Evolutionary conservation across 331 rosid species (phyloP).

Genomic region (Pyrus hybrid): DNA sequence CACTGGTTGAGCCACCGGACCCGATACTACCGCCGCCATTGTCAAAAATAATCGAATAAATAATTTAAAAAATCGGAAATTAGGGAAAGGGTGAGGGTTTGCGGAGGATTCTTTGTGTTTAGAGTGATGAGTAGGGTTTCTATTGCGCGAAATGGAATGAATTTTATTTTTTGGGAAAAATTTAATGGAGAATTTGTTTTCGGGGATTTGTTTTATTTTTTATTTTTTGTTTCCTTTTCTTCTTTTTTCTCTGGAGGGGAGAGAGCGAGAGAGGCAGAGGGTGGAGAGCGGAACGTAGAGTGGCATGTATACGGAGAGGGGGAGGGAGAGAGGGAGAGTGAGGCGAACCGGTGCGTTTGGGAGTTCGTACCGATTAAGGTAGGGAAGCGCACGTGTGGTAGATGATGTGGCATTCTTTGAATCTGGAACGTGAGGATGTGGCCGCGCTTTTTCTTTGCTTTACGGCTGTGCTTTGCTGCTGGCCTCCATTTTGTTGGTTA

Average conservation of each 20-base stretch:
- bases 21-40: slow-evolving; percentile 40
- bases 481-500: not conserved
- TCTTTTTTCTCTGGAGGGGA: slow-evolving; percentile 5
- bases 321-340: too few species aligned
- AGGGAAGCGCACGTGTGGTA: not conserved
- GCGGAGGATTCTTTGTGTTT: not conserved
- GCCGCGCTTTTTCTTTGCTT: not conserved
- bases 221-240: not conserved
- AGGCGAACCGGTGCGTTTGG: not conserved
- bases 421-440: not conserved
- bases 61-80: not conserved
- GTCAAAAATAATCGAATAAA: not conserved
- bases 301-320: not conserved
- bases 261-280: not conserved
- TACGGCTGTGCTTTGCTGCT: not conserved
- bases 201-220: not conserved
- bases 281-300: not conserved
- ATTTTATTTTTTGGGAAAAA: not conserved
- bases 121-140: slow-evolving; percentile 16
- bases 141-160: not conserved
- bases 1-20: slow-evolving; percentile 17
- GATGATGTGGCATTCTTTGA: slow-evolving; percentile 10
- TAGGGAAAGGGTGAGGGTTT: not conserved
- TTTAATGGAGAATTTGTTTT: not conserved
- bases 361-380: slow-evolving; percentile 4